phyloP scores from a whole-genome alignment of 2,329 filamentous ascomycete genomes.

The Penicillium hordei region DNA sequence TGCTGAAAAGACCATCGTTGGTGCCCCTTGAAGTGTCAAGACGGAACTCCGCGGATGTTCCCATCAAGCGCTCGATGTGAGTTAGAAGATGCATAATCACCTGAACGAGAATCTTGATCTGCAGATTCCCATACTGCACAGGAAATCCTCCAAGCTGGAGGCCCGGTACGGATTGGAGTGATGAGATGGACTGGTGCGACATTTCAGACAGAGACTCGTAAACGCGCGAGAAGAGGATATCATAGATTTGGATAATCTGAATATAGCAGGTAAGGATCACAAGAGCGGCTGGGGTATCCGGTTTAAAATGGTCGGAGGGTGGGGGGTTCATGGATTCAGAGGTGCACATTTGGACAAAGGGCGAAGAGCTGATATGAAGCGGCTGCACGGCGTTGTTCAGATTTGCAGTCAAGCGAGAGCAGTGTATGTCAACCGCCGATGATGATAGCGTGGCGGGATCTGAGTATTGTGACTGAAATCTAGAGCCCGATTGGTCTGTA shows the following conservation, averaged over 20 bases:
- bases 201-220: neutral
- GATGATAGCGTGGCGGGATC: neutral
- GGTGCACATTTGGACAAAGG: neutral
- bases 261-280: conserved; percentile 1
- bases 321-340: neutral
- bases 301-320: neutral
- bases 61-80: neutral
- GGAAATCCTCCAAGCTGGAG: neutral
- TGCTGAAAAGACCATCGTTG: neutral
- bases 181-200: conserved; percentile 2
- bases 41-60: neutral
- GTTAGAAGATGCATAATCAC: neutral
- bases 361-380: neutral
- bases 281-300: neutral
- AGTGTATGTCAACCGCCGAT: neutral
- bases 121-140: conserved; percentile 1
- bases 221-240: neutral
- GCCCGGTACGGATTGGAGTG: neutral
- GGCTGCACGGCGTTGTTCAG: neutral
- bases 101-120: conserved; percentile 1
- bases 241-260: conserved; percentile 1
- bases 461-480: neutral
- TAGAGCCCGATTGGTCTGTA: neutral
- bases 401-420: neutral
- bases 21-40: neutral